phyloP scores from a whole-genome alignment of 306 rosid genomes.

The Cajanus cajan region DNA sequence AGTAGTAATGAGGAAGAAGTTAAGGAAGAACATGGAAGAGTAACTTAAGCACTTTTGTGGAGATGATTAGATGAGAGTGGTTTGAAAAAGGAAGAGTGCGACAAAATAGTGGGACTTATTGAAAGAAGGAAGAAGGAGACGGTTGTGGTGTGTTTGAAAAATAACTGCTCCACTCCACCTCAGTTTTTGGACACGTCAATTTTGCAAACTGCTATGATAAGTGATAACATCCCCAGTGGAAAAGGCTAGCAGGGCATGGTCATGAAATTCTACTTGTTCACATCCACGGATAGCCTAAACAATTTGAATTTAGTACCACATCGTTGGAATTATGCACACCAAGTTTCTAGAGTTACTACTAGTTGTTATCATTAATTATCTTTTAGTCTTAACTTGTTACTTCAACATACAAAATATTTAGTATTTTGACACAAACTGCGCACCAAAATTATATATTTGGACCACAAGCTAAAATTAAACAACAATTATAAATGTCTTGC shows the following conservation, averaged over 20 bases:
- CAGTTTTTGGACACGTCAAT: constrained; percentile 44
- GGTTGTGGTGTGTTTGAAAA: constrained; percentile 40
- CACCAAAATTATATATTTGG: background rate
- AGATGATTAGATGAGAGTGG: constrained; percentile 46
- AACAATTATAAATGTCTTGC: background rate
- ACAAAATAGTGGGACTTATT: constrained; percentile 16
- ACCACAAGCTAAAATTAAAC: background rate
- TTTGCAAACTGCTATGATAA: background rate
- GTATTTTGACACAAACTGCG: background rate
- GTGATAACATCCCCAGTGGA: background rate
- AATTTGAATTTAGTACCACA: background rate
- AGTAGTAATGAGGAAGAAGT: background rate
- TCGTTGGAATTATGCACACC: background rate
- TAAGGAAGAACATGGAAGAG: constrained; percentile 7
- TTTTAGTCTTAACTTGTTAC: background rate
- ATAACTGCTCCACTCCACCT: constrained; percentile 50
- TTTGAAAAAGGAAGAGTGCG: constrained; percentile 31
- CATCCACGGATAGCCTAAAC: background rate
- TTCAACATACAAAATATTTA: background rate
- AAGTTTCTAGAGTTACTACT: background rate
- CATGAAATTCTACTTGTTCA: background rate
- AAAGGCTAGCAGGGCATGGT: background rate
- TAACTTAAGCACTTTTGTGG: constrained; percentile 1
- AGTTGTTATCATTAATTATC: background rate
- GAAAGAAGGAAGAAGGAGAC: constrained; percentile 28